A percentile compares a stretch with the other conserved stretches of the same genome.
Conservation (phyloP, 495 filamentous ascomycete genomes). For the Pyronema domesticum region DNA sequence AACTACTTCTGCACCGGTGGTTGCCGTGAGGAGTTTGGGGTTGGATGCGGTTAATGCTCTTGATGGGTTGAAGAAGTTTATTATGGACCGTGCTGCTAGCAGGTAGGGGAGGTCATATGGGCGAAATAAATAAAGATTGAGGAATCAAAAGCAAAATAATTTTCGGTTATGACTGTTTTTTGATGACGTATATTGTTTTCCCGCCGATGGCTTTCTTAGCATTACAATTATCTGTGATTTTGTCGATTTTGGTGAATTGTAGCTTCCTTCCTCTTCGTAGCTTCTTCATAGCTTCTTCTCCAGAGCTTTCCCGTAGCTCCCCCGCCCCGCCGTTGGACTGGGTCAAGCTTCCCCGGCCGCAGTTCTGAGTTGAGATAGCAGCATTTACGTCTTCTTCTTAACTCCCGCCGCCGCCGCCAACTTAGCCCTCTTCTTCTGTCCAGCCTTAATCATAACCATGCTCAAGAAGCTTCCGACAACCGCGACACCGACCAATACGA, state of each 20-base stretch:
- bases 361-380: background rate
- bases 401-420: slow-evolving; percentile 53
- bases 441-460: slow-evolving; percentile 97
- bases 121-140: background rate
- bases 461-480: slow-evolving; percentile 93
- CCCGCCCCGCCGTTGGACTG: too few relatives aligned
- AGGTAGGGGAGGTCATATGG: background rate
- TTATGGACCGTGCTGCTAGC: slow-evolving; percentile 84
- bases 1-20: slow-evolving; percentile 53
- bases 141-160: too few relatives aligned
- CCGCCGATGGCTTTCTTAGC: too few relatives aligned
- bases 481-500: slow-evolving; percentile 75
- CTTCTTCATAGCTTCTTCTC: too few relatives aligned
- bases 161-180: too few relatives aligned
- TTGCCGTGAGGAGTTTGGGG: slow-evolving; percentile 53
- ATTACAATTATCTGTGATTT: too few relatives aligned
- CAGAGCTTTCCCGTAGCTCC: too few relatives aligned
- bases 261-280: too few relatives aligned
- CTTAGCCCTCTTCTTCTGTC: slow-evolving; percentile 90
- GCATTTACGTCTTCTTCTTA: slow-evolving; percentile 26
- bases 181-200: too few relatives aligned
- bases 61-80: slow-evolving; percentile 57
- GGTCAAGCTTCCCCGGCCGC: too few relatives aligned
- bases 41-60: slow-evolving; percentile 60
- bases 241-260: too few relatives aligned